Base-by-base conservation (phyloP, 306 rosid genomes). In the Echinosophora koreensis region DNA sequence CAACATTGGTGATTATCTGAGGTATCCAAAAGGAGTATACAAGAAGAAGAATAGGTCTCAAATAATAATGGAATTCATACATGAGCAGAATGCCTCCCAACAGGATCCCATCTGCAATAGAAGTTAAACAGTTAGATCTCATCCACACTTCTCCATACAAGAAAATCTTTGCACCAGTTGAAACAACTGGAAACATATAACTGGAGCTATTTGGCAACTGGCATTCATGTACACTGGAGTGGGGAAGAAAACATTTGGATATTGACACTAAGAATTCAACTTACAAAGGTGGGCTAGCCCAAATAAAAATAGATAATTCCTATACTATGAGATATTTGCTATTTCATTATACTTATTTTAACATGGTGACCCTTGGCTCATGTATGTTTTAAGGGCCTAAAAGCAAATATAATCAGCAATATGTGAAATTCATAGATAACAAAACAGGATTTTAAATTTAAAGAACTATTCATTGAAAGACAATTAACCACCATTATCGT, bases 21-120 rank as follows among this genome's bases (percentile, higher is more conserved):
- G 99, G 99, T 81, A 95, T 85, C 99, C 99, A 95, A 76, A 95
- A 95, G 34, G 92, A 89, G 91, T 88, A 91, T 86, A 89, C 85
- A 27, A 95, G 92, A 77, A 95, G 92, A 75, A 95, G 85, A 85
- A 95, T 85, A 68, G 89, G 97, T 74, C 88, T 87, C 86, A 90
- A 74, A 71, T 87, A 93, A 87, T 83, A 87, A 80, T 95, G 97
- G 79, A 95, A 95, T 79, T 95, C 99, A 10, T 95, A 95, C 99
- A 95, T 95, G 55, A 95, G 54, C 49, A 95, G 88, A 84, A 95
- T 92, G 85, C 99, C 99, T 60, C 99, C 99, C 90, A 95, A 81
- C 76, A 95, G 92, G 65, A 95, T 91, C 78, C 99, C 99, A 81
- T 95, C 99, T 95, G 97, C 89, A 84, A 79, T 74, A 67, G 59